These are phyloP conservation scores for Cardiospermum halicacabum DNA, from an alignment of 345 rosid genomes.

Conservation along the genomic window DNA sequence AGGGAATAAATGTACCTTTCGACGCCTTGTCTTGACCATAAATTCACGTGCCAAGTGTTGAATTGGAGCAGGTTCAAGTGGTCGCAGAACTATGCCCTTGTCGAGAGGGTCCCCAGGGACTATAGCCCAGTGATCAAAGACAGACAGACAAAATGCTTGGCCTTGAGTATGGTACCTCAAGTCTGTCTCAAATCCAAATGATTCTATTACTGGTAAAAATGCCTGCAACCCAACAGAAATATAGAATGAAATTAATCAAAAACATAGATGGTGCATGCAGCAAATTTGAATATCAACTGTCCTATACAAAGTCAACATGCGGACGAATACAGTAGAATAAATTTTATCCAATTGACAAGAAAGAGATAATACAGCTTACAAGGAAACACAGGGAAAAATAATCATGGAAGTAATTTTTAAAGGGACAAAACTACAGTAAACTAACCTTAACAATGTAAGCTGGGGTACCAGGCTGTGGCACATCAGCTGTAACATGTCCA, in stretches of 20 bases:
- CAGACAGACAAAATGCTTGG: slow-evolving; percentile 76
- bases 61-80: slow-evolving; percentile 87
- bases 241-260: neutral
- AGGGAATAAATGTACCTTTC: slow-evolving; percentile 45
- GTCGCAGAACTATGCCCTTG: slow-evolving; percentile 74
- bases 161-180: slow-evolving; percentile 89
- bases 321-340: neutral
- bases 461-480: slow-evolving; percentile 98
- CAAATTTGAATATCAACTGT: neutral
- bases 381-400: neutral
- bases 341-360: neutral
- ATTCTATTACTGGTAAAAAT: slow-evolving; percentile 80
- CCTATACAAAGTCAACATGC: neutral
- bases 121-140: slow-evolving; percentile 88
- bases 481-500: slow-evolving; percentile 96
- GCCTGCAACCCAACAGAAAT: slow-evolving; percentile 44
- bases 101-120: slow-evolving; percentile 97
- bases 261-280: neutral
- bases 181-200: slow-evolving; percentile 92
- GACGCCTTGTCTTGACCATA: slow-evolving; percentile 83
- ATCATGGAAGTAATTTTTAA: slow-evolving; percentile 4
- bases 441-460: slow-evolving; percentile 88
- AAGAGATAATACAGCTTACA: neutral
- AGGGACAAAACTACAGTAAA: neutral
- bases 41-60: slow-evolving; percentile 91